These are phyloP conservation scores for Trichomonas tenax DNA, from an alignment of 208 protist species.

Conservation along the genomic window DNA sequence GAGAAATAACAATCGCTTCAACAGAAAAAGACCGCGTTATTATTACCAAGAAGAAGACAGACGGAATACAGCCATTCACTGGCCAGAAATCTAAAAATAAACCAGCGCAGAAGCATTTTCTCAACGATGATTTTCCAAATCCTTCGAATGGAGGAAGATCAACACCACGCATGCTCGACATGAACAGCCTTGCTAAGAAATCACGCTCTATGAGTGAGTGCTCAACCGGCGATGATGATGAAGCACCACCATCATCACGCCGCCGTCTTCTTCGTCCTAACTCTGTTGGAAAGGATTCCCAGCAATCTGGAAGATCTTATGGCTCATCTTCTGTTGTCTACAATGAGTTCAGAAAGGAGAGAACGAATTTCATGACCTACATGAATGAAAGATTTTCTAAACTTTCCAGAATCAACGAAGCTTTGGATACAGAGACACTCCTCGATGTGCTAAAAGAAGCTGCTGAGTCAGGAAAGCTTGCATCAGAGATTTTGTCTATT, in stretches of 20 bases:
- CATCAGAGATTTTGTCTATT: background rate
- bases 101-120: background rate
- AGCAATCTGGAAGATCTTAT: background rate
- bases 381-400: slow-evolving; percentile 1
- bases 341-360: background rate
- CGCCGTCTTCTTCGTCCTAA: background rate
- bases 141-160: background rate
- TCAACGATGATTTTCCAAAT: background rate
- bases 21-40: background rate
- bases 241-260: background rate
- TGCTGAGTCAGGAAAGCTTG: background rate
- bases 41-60: background rate
- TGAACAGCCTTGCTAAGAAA: background rate
- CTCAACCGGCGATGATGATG: background rate
- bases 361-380: background rate
- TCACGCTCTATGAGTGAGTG: background rate
- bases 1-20: background rate
- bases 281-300: background rate
- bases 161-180: background rate
- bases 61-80: background rate
- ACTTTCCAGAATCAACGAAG: background rate
- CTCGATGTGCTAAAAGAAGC: background rate
- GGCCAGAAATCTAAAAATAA: background rate
- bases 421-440: background rate
- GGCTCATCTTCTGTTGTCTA: background rate